A percentile compares a stretch with the other conserved stretches of the same genome.
Evolutionary conservation across 495 filamentous ascomycete genomes (phyloP).

Genomic region (Oidiodendron maius): DNA sequence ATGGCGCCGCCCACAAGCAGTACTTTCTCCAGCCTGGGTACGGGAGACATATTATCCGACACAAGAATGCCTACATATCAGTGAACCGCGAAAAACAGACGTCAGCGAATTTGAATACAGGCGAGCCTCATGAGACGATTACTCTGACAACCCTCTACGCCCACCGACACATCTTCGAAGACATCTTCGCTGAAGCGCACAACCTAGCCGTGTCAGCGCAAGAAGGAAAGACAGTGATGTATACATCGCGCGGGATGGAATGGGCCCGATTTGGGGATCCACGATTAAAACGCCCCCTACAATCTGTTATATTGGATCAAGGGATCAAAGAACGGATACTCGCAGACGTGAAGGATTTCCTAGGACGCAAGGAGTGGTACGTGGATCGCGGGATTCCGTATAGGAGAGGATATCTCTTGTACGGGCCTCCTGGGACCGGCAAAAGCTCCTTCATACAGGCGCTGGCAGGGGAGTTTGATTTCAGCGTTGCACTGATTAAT

Average conservation of each 20-base stretch:
- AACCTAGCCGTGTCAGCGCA: slow-evolving; percentile 64
- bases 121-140: slow-evolving; percentile 89
- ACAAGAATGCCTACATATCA: slow-evolving; percentile 76
- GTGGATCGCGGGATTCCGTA: slow-evolving; percentile 93
- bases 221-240: slow-evolving; percentile 93
- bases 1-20: slow-evolving; percentile 54
- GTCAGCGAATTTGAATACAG: slow-evolving; percentile 64
- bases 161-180: slow-evolving; percentile 77
- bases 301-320: slow-evolving; percentile 80
- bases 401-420: slow-evolving; percentile 85
- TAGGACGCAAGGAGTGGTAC: slow-evolving; percentile 79
- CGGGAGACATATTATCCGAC: slow-evolving; percentile 79
- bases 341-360: slow-evolving; percentile 77
- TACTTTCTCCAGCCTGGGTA: slow-evolving; percentile 89
- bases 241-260: slow-evolving; percentile 69
- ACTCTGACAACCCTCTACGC: slow-evolving; percentile 88
- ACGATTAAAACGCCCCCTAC: slow-evolving; percentile 76
- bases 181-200: slow-evolving; percentile 82
- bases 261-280: slow-evolving; percentile 88
- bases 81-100: slow-evolving; percentile 79
- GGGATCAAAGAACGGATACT: slow-evolving; percentile 86
- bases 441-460: slow-evolving; percentile 98
- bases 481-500: slow-evolving; percentile 90
- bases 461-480: slow-evolving; percentile 84
- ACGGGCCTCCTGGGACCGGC: slow-evolving; percentile 89